Evolutionary conservation across 371 early-diverging fungal genomes (phyloP).

Genomic region (Apophysomyces sp.): DNA sequence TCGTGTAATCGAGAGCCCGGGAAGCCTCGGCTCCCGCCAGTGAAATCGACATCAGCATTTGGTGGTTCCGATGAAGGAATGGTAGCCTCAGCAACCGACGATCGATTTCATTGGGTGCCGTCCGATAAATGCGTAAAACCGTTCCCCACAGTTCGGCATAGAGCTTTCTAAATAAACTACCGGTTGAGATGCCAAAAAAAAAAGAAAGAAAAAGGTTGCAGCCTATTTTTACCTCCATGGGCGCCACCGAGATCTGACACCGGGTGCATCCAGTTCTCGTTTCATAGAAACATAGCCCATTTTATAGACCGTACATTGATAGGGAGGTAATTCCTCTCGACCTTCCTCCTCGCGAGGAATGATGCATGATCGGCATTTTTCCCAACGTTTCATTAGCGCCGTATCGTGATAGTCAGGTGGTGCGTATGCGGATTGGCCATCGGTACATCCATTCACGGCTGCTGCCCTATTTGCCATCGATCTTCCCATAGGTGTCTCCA

Average conservation of each 20-base stretch:
- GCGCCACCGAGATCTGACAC: conserved; percentile 29
- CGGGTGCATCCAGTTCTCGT: conserved; percentile 39
- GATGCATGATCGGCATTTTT: conserved; percentile 32
- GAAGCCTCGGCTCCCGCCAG: conserved; percentile 45
- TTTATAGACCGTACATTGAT: conserved; percentile 43
- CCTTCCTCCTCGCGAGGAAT: conserved; percentile 39
- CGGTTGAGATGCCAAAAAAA: too few relatives aligned
- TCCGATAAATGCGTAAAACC: conserved; percentile 32
- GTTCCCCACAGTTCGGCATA: conserved; percentile 51
- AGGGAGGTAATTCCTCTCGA: conserved; percentile 36
- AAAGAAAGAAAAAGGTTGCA: neutral
- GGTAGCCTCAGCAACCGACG: conserved; percentile 1
- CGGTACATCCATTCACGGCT: neutral
- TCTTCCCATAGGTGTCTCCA: neutral
- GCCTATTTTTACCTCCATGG: conserved; percentile 35
- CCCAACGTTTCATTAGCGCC: conserved; percentile 21
- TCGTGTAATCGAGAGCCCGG: conserved; percentile 44
- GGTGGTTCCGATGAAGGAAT: conserved; percentile 26
- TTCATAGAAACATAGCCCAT: conserved; percentile 50
- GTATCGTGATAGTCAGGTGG: conserved; percentile 24
- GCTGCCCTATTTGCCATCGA: neutral
- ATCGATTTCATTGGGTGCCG: conserved; percentile 21
- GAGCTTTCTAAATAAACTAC: conserved; percentile 30
- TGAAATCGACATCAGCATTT: conserved; percentile 18
- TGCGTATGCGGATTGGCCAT: neutral